These are phyloP conservation scores for Asterionellopsis glacialis DNA, from an alignment of 108 stramenopile species.

Conservation along the genomic window DNA sequence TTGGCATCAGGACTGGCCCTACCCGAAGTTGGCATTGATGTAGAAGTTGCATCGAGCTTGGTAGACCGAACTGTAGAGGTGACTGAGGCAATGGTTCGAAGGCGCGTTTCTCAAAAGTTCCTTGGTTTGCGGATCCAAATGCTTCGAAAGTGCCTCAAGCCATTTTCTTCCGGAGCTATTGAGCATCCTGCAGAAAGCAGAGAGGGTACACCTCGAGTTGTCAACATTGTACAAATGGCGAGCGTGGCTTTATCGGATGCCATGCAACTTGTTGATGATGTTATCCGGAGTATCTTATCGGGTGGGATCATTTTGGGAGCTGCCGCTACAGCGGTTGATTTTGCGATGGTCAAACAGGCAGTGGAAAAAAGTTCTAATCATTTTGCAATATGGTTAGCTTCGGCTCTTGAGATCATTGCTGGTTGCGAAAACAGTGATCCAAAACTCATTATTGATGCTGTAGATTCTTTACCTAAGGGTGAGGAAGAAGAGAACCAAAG, in stretches of 20 bases:
- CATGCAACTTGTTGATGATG: slow-evolving; percentile 79
- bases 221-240: slow-evolving; percentile 55
- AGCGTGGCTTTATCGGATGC: slow-evolving; percentile 73
- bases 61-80: slow-evolving; percentile 68
- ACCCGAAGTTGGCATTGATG: slow-evolving; percentile 62
- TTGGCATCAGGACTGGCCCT: slow-evolving; percentile 67
- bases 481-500: slow-evolving; percentile 9
- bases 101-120: slow-evolving; percentile 71
- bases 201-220: slow-evolving; percentile 20
- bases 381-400: slow-evolving; percentile 75
- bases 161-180: slow-evolving; percentile 39
- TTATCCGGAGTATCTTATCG: slow-evolving; percentile 49
- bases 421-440: slow-evolving; percentile 55
- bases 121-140: slow-evolving; percentile 42
- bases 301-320: slow-evolving; percentile 15
- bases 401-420: slow-evolving; percentile 58
- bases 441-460: slow-evolving; percentile 25
- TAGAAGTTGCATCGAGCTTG: slow-evolving; percentile 49
- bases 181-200: slow-evolving; percentile 6
- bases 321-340: slow-evolving; percentile 27
- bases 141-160: slow-evolving; percentile 59
- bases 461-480: slow-evolving; percentile 17
- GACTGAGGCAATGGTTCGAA: slow-evolving; percentile 64
- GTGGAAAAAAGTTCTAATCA: slow-evolving; percentile 54
- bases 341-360: slow-evolving; percentile 57